Percentiles rank a stretch among this genome's conserved stretches.
phyloP scores from a whole-genome alignment of 2,329 filamentous ascomycete genomes.

The Allantophomopsis lycopodina region DNA sequence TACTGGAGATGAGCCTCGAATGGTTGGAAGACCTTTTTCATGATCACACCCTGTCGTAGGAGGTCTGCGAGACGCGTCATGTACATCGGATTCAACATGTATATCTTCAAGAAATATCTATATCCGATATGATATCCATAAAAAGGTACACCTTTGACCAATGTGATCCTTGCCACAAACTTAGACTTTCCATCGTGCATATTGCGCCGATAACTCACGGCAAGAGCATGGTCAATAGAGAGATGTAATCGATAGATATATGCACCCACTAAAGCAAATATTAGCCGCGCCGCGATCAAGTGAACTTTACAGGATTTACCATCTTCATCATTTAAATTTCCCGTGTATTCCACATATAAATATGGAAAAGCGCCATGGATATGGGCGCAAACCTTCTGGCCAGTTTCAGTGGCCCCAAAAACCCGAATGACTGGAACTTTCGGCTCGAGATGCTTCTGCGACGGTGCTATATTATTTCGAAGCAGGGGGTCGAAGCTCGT shows the following conservation, averaged over 20 bases:
- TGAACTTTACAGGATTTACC: conserved; percentile 34
- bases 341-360: conserved; percentile 78
- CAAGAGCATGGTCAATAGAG: conserved; percentile 83
- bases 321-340: conserved; percentile 48
- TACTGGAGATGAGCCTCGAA: conserved; percentile 93
- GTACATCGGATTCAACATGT: conserved; percentile 75
- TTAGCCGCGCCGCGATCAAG: neutral
- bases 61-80: conserved; percentile 84
- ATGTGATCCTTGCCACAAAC: conserved; percentile 80
- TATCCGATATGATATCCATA: conserved; percentile 95
- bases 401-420: conserved; percentile 87
- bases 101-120: conserved; percentile 83
- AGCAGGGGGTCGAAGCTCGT: conserved; percentile 72
- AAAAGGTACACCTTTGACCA: conserved; percentile 89
- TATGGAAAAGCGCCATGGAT: conserved; percentile 94
- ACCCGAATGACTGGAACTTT: conserved; percentile 78
- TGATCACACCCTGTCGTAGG: conserved; percentile 73
- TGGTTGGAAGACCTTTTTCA: conserved; percentile 75
- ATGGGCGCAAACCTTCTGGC: conserved; percentile 92
- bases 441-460: conserved; percentile 46
- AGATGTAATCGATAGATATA: conserved; percentile 70
- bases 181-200: conserved; percentile 50
- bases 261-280: conserved; percentile 41
- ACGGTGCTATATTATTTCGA: conserved; percentile 46
- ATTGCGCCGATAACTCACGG: conserved; percentile 71